Conservation (phyloP, 495 filamentous ascomycete species). For the Penicillium maclennaniae region DNA sequence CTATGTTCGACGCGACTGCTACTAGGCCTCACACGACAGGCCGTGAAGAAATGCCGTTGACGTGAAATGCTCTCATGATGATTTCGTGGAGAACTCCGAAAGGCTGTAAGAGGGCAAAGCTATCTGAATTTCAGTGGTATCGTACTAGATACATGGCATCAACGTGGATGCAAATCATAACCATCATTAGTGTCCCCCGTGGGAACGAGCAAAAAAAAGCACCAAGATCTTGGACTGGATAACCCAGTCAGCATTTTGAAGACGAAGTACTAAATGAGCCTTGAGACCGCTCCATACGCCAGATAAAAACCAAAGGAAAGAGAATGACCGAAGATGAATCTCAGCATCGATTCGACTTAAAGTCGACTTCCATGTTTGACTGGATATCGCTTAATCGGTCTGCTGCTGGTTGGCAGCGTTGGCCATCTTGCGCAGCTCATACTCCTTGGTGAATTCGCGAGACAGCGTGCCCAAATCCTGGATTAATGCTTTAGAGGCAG, state of each 20-base stretch:
- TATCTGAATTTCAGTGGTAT: slow-evolving; percentile 7
- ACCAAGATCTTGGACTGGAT: background rate
- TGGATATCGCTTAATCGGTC: slow-evolving; percentile 20
- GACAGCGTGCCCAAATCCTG: slow-evolving; percentile 69
- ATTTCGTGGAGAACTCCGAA: background rate
- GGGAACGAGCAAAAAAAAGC: slow-evolving; percentile 7
- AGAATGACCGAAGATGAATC: background rate
- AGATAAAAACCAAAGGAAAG: slow-evolving; percentile 6
- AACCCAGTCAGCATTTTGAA: slow-evolving; percentile 2
- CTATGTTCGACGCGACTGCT: background rate
- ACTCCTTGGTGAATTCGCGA: slow-evolving; percentile 92
- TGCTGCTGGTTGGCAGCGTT: slow-evolving; percentile 50
- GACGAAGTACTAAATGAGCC: slow-evolving; percentile 6
- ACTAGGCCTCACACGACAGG: background rate
- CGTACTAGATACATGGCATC: slow-evolving; percentile 3
- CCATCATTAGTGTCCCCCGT: slow-evolving; percentile 8
- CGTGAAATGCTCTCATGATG: background rate
- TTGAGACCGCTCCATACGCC: slow-evolving; percentile 14
- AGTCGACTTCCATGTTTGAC: background rate
- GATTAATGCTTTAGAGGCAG: slow-evolving; percentile 73
- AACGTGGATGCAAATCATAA: background rate
- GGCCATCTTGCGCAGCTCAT: slow-evolving; percentile 86
- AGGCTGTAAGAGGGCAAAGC: background rate
- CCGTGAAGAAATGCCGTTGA: background rate
- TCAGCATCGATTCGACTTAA: background rate